phyloP scores from a whole-genome alignment of 306 rosid species.

The Echinosophora koreensis region DNA sequence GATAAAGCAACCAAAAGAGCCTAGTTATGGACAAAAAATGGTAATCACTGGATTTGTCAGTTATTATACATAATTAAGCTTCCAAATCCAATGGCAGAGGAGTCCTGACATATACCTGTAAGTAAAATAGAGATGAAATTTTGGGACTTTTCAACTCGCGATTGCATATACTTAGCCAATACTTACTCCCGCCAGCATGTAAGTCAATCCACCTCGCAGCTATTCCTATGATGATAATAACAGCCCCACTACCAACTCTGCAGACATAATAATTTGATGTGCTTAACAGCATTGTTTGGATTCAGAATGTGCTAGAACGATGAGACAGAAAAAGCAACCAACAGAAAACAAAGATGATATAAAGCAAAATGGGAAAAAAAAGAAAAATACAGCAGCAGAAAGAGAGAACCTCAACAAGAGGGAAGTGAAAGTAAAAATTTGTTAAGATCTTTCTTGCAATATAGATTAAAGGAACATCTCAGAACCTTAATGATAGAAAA shows the following conservation, averaged over 20 bases:
- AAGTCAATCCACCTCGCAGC: slow-evolving; percentile 77
- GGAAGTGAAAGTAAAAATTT: slow-evolving; percentile 1
- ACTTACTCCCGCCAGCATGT: slow-evolving; percentile 65
- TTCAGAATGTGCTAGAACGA: slow-evolving; percentile 31
- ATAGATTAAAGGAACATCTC: slow-evolving; percentile 19
- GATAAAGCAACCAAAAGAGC: slow-evolving; percentile 82
- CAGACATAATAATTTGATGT: slow-evolving; percentile 43
- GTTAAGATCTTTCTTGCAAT: neutral
- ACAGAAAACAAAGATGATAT: neutral
- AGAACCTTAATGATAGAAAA: neutral
- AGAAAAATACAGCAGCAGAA: too few relatives aligned
- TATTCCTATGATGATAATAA: slow-evolving; percentile 75
- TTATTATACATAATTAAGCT: slow-evolving; percentile 35
- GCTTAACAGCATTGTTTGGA: slow-evolving; percentile 29
- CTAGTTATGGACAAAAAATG: slow-evolving; percentile 49
- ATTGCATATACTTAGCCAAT: slow-evolving; percentile 74
- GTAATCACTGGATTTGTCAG: slow-evolving; percentile 17
- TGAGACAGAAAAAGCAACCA: slow-evolving; percentile 6
- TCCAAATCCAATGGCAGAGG: slow-evolving; percentile 29
- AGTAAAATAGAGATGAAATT: slow-evolving; percentile 68
- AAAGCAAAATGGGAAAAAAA: neutral
- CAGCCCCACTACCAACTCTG: slow-evolving; percentile 82
- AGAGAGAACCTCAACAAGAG: too few relatives aligned
- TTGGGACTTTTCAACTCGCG: slow-evolving; percentile 55
- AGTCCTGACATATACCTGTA: slow-evolving; percentile 65